Evolutionary conservation across 2,329 filamentous ascomycete genomes (phyloP).

Genomic region (Graphilbum sp.): DNA sequence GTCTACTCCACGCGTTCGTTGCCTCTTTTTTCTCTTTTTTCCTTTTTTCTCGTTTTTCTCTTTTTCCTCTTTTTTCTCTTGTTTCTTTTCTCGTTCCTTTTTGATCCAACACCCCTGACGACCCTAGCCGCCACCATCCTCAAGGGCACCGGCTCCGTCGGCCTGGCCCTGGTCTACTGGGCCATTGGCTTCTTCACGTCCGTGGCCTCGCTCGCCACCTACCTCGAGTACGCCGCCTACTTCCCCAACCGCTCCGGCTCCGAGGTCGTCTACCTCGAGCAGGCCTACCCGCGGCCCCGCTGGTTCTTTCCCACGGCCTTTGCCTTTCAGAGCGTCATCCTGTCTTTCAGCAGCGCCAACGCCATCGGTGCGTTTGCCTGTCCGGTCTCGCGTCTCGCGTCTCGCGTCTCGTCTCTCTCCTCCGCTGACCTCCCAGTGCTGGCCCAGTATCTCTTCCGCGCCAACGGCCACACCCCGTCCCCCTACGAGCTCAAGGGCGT

Average conservation of each 20-base stretch:
- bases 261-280: constrained; percentile 53
- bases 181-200: constrained; percentile 43
- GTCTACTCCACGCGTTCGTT: constrained; percentile 45
- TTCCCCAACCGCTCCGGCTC: constrained; percentile 50
- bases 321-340: constrained; percentile 43
- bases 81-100: no score
- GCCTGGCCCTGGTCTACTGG: constrained; percentile 47
- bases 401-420: constrained; percentile 16
- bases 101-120: no score
- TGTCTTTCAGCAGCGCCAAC: constrained; percentile 52
- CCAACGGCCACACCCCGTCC: constrained; percentile 30
- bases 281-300: constrained; percentile 46
- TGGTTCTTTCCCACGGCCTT: constrained; percentile 49
- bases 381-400: no score
- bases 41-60: no score
- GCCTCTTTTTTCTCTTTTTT: no score
- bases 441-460: constrained; percentile 45
- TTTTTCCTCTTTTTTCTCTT: no score
- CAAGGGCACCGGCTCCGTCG: constrained; percentile 41
- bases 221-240: constrained; percentile 47
- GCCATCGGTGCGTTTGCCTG: constrained; percentile 28
- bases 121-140: constrained; percentile 38
- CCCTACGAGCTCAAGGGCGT: constrained; percentile 51
- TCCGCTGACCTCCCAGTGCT: constrained; percentile 24
- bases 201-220: constrained; percentile 35